A percentile compares a stretch with the other conserved stretches of the same genome.
Conservation (phyloP, 805 yeast genomes). For the Wickerhamiella galacta region DNA sequence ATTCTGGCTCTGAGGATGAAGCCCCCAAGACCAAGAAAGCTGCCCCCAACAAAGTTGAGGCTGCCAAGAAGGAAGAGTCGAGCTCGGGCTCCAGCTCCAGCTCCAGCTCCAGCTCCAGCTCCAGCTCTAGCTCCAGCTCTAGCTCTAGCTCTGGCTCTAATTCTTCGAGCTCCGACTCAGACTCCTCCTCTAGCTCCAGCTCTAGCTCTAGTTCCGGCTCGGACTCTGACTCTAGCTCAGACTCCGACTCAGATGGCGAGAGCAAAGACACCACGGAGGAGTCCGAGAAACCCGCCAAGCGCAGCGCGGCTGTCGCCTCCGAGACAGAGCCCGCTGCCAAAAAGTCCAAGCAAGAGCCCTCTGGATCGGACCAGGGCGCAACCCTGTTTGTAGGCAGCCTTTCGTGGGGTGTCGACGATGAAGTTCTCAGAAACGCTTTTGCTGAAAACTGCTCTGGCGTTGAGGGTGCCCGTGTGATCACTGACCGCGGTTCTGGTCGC, state of each 20-base stretch:
- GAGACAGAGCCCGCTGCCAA: conserved; percentile 31
- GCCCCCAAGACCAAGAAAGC: conserved; percentile 1
- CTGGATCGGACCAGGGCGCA: conserved; percentile 20
- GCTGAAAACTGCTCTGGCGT: conserved; percentile 63
- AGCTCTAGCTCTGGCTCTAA: not conserved
- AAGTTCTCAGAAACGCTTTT: conserved; percentile 79
- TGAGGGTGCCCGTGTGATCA: conserved; percentile 74
- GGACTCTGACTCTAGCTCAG: conserved; percentile 13
- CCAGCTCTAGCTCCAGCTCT: not conserved
- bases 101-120: not conserved
- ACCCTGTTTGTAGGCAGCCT: conserved; percentile 84
- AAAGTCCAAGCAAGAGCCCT: conserved; percentile 23
- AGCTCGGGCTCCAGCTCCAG: conserved; percentile 3
- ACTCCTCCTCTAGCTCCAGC: conserved; percentile 13
- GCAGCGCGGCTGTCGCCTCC: conserved; percentile 29
- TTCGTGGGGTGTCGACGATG: conserved; percentile 94
- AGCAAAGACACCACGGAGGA: conserved; percentile 25
- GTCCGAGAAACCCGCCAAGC: conserved; percentile 19
- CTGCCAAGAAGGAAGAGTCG: not conserved
- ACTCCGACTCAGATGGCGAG: conserved; percentile 16
- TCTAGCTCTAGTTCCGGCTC: conserved; percentile 10
- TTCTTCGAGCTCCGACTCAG: conserved; percentile 1
- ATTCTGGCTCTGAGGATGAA: conserved; percentile 1
- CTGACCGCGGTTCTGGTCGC: conserved; percentile 81
- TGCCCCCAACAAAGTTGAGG: not conserved